These are phyloP conservation scores for Cladorrhinum samala DNA, from an alignment of 495 filamentous ascomycete genomes.

Conservation along the genomic window DNA sequence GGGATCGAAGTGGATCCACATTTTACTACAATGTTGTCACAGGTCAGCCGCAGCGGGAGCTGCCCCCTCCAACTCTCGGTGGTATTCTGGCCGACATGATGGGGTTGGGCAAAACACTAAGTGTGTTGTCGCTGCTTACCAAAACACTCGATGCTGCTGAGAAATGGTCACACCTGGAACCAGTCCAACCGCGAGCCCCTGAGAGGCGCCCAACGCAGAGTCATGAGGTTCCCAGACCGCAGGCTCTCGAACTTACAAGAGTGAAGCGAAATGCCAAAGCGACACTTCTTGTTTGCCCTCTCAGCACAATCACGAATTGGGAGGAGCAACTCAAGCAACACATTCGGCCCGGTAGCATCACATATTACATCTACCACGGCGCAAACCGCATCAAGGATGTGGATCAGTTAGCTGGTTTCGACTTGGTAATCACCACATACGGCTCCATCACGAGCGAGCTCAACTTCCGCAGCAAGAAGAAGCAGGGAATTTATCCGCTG, in stretches of 20 bases:
- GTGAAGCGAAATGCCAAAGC: slow-evolving; percentile 63
- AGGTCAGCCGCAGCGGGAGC: slow-evolving; percentile 52
- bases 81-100: slow-evolving; percentile 98
- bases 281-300: slow-evolving; percentile 83
- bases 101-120: slow-evolving; percentile 93
- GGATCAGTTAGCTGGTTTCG: slow-evolving; percentile 60
- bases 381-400: slow-evolving; percentile 61
- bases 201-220: slow-evolving; percentile 30
- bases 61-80: slow-evolving; percentile 66
- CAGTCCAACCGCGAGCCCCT: slow-evolving; percentile 34
- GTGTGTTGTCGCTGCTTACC: slow-evolving; percentile 70
- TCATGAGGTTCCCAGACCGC: slow-evolving; percentile 28
- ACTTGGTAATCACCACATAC: slow-evolving; percentile 90
- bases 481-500: slow-evolving; percentile 57
- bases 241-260: slow-evolving; percentile 34
- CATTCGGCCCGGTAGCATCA: slow-evolving; percentile 52
- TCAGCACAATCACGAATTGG: slow-evolving; percentile 91
- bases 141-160: slow-evolving; percentile 54
- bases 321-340: slow-evolving; percentile 81
- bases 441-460: slow-evolving; percentile 78
- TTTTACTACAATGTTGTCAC: slow-evolving; percentile 80
- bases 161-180: slow-evolving; percentile 46
- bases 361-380: slow-evolving; percentile 80
- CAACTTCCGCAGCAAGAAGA: slow-evolving; percentile 50
- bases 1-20: slow-evolving; percentile 45